These are phyloP conservation scores for Podospora tetraspora DNA, from an alignment of 495 filamentous ascomycete genomes.

Conservation along the genomic window DNA sequence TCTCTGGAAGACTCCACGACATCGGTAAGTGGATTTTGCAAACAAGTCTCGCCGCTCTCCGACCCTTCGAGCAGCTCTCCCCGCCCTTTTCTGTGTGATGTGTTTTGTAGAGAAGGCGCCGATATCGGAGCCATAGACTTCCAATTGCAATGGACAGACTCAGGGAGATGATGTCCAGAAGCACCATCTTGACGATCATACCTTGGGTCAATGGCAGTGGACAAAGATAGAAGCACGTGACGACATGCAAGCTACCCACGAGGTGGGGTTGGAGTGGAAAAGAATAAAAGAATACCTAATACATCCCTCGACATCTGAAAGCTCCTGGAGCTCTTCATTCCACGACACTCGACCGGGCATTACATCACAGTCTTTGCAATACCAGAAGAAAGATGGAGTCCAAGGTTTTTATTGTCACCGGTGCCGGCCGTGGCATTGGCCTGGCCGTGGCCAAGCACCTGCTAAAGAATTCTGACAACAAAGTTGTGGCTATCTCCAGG, in stretches of 20 bases:
- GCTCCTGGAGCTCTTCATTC: background rate
- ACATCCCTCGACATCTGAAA: no score
- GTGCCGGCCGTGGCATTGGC: slow-evolving; percentile 72
- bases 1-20: background rate
- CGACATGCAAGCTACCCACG: background rate
- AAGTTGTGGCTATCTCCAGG: slow-evolving; percentile 72
- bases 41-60: no score
- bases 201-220: background rate
- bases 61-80: no score
- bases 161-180: background rate
- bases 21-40: background rate
- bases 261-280: background rate
- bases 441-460: slow-evolving; percentile 70
- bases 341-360: background rate
- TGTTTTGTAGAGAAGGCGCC: background rate
- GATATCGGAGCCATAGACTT: background rate
- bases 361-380: background rate
- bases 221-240: background rate
- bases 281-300: no score
- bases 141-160: background rate
- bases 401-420: slow-evolving; percentile 66
- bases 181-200: background rate
- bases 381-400: slow-evolving; percentile 30
- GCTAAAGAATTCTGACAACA: slow-evolving; percentile 55
- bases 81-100: background rate